Base-by-base conservation (phyloP, 2,329 filamentous ascomycete species). In the Clarireedia homoeocarpa region DNA sequence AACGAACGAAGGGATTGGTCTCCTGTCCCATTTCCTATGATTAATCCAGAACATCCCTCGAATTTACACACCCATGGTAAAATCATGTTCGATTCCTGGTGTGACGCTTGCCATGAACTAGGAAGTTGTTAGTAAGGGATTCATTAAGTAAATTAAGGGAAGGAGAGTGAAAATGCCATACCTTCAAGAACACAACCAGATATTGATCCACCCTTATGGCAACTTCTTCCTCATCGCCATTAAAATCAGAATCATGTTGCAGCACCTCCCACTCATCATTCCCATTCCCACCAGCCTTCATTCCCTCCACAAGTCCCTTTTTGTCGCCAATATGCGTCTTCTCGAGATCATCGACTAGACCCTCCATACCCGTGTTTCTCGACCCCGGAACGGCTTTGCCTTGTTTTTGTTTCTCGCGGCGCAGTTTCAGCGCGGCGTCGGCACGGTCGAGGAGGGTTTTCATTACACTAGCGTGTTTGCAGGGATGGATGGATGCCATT, bases 401-500 rank as follows among this genome's bases (percentile, higher is more conserved):
- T 15, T 80, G 76, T 67, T 82, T 84, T 58, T 94, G 77, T 77
- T 91, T 95, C 66, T 92, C 88, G 46, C 90, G 81, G 23, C 92
- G 85, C 53, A 95, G 81, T 71, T 96, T 95, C 53, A 97, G 79
- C 0, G 92, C 92, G 23, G 90, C 90, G 69, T 99, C 92, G 48
- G 94, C 94, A 38, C 94, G 89, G 72, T 97, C 94, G 40, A 99
- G 85, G 4, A 99, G 82, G 23, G 89, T 89, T 75, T 97, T 99
- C 94, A 99, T 99, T 65, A 99, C 94, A 27, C 88, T 88, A 9
- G 94, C 94, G 70, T 99, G 94, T 71, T 94, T 95, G 81, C 94
- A 99, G 3, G 94, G 94, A 69, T 99, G 94, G 14, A 99, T 89
- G 34, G 88, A 94, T 36, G 92, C 94, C 82, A 96, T 99, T 77